Base-by-base conservation (phyloP, 805 yeast species). In the Candida sakaeoensis region DNA sequence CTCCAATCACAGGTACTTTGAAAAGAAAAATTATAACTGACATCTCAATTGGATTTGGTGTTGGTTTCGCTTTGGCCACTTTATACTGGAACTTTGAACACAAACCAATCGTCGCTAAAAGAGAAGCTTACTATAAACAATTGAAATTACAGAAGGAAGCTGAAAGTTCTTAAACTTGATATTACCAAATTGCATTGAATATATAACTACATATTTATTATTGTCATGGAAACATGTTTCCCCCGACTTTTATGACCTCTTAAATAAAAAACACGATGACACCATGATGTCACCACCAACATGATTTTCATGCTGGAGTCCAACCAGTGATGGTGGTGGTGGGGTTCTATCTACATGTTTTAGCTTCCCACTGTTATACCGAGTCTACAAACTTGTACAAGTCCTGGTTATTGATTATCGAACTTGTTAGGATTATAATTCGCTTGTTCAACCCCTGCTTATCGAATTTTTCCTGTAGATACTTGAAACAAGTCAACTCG, bases 71-170 rank as follows among this genome's bases (percentile, higher is more conserved):
- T 28, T 50, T 66, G 52, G 75, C 80, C 57, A 89, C 82, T 46
- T 70, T 74, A 49, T 76, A 74, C 68, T 89, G 91, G 93, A 84
- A 95, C 87, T 79, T 80, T 77, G 85, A 68, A 54, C 97, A 90
- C 83, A 81, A 77, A 72, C 77, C 80, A 26, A 52, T 72, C 45
- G 84, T 86, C 42, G 74, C 74, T 51, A 74, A 70, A 57, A 85
- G 96, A 77, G 97, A 90, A 65, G 80, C 77, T 43, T 88, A 79
- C 79, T 90, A 90, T 69, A 79, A 82, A 47, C 72, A 80, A 54
- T 70, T 85, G 62, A 91, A 89, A 53, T 80, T 81, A 60, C 74
- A 80, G 68, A 83, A 84, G 74, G 75, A 74, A 52, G 70, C 74
- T 45, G 82, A 77, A 59, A 80, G 75, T 41, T 47, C 70, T 26